Evolutionary conservation across 2,329 filamentous ascomycete genomes (phyloP), one percentile per base, ranked within the genome.

Genomic region (Colletotrichum coccodes): DNA sequence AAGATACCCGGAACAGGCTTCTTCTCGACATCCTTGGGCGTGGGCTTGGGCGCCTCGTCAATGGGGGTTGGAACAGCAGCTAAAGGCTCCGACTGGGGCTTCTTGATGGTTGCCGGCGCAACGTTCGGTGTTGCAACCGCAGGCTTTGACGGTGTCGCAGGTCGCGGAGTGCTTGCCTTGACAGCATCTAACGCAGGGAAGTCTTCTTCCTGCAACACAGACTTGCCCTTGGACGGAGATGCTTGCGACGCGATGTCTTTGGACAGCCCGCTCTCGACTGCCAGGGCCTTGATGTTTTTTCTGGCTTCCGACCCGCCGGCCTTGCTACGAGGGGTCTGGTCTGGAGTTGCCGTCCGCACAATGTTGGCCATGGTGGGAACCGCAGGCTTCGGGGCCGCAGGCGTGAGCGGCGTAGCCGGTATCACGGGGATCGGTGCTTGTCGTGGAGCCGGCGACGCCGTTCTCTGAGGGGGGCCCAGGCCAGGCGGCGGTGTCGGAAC

Each of bases 131-230:
- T 76, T 1, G 79, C 77, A 12, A 79, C 82, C 1, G 81, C 74
- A 3, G 80, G 73, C 23, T 79, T 70, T 1, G 75, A 76, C 0
- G 79, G 77, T 3, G 78, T 75, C 46, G 76, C 60, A 50, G 76
- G 76, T 38, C 76, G 73, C 26, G 23, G 53, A 42, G 82, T 79
- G 49, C 77, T 76, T 9, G 75, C 66, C 68, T 83, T 85, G 26
- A 82, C 78, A 11, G 85, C 80, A 69, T 86, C 83, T 6, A 91
- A 79, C 3, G 88, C 85, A 12, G 90, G 90, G 72, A 91, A 91
- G 72, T 91, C 89, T 72, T 91, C 88, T 28, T 90, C 87, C 68
- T 89, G 85, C 50, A 90, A 76, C 34, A 85, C 69, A 44, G 64
- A 54, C 49, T 70, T 72, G 16, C 52, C 32, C 36, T 68, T 68